Evolutionary conservation across 2,329 filamentous ascomycete species (phyloP), one percentile per base, ranked within the genome.

Genomic region (Gliomastix tumulicola): DNA sequence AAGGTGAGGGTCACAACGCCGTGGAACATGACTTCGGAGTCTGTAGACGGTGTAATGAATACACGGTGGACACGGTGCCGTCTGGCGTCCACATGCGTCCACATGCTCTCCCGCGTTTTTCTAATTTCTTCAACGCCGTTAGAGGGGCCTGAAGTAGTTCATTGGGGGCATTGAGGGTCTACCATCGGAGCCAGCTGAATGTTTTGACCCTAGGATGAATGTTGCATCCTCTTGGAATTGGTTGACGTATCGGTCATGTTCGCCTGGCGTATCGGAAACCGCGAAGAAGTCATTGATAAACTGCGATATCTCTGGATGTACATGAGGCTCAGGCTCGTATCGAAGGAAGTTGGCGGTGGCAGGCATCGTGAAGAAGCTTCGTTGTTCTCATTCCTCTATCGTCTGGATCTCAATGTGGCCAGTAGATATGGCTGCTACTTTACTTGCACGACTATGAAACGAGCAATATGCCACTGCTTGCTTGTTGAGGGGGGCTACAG

Each of bases 21-120:
- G 28, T 54, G 49, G 8, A 60, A 46, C 54, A 60, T 58, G 17
- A 56, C 49, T 22, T 57, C 53, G 8, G 45, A 44, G 5, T 48
- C 34, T 6, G 45, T 43, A 6, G 36, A 33, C 2, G 48, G 49
- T 27, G 53, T 58, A 2, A 53, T 50, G 28, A 58, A 59, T 10
- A 58, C 43, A 32, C 55, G 53, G 32, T 39, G 34, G 13, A 59
- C 38, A 1, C 46, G 43, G 41, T 61, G 57, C 21, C 46, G 44
- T 10, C 56, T 50, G 5, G 48, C 43, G 4, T 40, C 38, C 13
- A 59, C 53, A 5, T 40, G 39, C 1, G 45, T 39, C 55, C 54
- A 59, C 50, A 61, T 57, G 25, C 44, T 46, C 16, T 50, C 38
- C 16, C 57, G 49, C 16, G 45, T 35, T 2, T 44, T 27, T 13